phyloP scores from a whole-genome alignment of 495 filamentous ascomycete species.

The Penicillium turbatum region DNA sequence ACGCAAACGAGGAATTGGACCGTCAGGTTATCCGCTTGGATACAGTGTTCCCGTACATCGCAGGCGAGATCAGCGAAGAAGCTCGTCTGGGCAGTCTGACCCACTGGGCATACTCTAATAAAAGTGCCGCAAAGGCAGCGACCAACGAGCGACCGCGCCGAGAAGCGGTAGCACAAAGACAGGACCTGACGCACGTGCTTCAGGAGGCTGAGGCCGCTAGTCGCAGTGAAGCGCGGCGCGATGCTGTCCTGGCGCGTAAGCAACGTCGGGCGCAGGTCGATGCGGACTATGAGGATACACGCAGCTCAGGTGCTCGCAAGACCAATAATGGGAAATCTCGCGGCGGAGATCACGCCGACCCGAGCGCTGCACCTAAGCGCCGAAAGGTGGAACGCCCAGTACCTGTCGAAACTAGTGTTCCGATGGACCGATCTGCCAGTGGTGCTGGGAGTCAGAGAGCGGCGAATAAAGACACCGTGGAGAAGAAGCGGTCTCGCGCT shows the following conservation, averaged over 20 bases:
- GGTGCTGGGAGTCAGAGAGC: conserved; percentile 42
- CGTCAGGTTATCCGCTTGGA: conserved; percentile 83
- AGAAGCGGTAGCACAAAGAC: conserved; percentile 66
- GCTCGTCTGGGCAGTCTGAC: conserved; percentile 84
- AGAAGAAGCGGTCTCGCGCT: conserved; percentile 70
- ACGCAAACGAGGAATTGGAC: conserved; percentile 80
- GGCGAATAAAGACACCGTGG: conserved; percentile 55
- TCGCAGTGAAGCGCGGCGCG: conserved; percentile 75
- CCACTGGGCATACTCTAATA: conserved; percentile 95
- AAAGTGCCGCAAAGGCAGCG: conserved; percentile 59
- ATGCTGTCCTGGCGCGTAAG: conserved; percentile 71
- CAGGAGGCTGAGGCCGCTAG: conserved; percentile 73
- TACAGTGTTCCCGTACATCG: conserved; percentile 75
- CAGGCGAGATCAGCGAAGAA: conserved; percentile 87
- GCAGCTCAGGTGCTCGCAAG: conserved; percentile 48
- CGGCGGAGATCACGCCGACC: conserved; percentile 47
- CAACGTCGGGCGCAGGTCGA: conserved; percentile 62
- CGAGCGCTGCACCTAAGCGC: conserved; percentile 54
- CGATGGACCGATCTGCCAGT: conserved; percentile 70
- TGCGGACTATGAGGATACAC: conserved; percentile 72
- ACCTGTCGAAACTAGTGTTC: conserved; percentile 44
- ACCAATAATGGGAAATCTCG: conserved; percentile 59
- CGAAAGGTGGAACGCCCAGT: conserved; percentile 69
- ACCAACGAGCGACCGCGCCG: conserved; percentile 68
- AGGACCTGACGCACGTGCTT: conserved; percentile 51